phyloP scores from a whole-genome alignment of 176 grass and related monocot genomes.

The bread wheat (Triticum aestivum) region DNA sequence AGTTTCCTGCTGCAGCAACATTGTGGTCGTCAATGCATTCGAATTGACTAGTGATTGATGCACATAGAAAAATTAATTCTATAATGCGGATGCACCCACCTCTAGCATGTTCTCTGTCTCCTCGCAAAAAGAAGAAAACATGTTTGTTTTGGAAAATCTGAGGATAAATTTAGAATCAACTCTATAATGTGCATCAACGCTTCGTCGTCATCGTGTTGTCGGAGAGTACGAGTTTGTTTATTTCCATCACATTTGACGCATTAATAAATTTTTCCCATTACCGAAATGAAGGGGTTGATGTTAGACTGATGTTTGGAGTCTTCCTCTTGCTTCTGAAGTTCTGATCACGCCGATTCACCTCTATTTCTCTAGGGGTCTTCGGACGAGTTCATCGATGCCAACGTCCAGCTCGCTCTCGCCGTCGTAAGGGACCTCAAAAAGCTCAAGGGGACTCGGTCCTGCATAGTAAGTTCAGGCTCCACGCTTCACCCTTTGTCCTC shows the following conservation, averaged over 20 bases:
- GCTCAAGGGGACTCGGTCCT: constrained; percentile 55
- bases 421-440: constrained; percentile 79
- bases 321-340: not conserved
- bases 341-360: constrained; percentile 13
- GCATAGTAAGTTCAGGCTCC: constrained; percentile 70
- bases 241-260: not conserved
- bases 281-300: too few species aligned
- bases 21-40: too few species aligned
- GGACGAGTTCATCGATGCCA: constrained; percentile 97
- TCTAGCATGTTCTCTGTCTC: not conserved
- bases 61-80: too few species aligned
- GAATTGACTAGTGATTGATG: too few species aligned
- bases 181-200: not conserved
- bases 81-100: too few species aligned
- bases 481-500: not conserved
- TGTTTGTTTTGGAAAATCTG: not conserved
- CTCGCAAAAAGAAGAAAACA: too few species aligned
- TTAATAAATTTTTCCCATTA: not conserved
- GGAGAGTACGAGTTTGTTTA: not conserved
- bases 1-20: too few species aligned
- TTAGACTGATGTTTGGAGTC: not conserved
- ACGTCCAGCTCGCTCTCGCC: constrained; percentile 86
- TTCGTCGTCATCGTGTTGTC: not conserved
- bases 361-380: constrained; percentile 70
- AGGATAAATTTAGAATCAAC: not conserved